phyloP scores from a whole-genome alignment of 1,284 basidiomycete species.

The Agroathelia rolfsii region DNA sequence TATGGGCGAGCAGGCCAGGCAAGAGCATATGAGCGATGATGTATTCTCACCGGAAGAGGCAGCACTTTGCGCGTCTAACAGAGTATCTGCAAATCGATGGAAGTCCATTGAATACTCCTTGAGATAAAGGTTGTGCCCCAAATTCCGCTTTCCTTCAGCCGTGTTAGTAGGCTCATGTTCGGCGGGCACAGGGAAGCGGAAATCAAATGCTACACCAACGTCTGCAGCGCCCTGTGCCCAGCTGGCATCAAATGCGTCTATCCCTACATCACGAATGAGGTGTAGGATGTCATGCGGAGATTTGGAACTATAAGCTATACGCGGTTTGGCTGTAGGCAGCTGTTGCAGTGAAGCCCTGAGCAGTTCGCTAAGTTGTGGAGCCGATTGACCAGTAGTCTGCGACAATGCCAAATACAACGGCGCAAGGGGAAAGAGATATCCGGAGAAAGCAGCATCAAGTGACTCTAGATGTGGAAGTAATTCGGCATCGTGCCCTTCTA shows the following conservation, averaged over 20 bases:
- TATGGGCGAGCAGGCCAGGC: conserved; percentile 54
- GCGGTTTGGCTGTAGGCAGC: conserved; percentile 46
- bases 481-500: conserved; percentile 46
- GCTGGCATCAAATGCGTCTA: conserved; percentile 64
- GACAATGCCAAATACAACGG: conserved; percentile 34
- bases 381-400: conserved; percentile 9
- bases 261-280: conserved; percentile 51
- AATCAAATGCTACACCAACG: conserved; percentile 66
- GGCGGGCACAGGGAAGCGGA: conserved; percentile 51
- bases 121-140: conserved; percentile 70
- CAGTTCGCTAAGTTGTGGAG: conserved; percentile 24
- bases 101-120: conserved; percentile 51
- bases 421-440: conserved; percentile 61
- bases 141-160: conserved; percentile 23
- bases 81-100: conserved; percentile 32
- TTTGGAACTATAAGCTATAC: conserved; percentile 43
- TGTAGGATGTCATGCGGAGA: conserved; percentile 69
- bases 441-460: conserved; percentile 57
- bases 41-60: conserved; percentile 7
- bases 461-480: conserved; percentile 37
- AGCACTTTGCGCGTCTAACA: conserved; percentile 20
- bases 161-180: background rate
- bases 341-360: conserved; percentile 46
- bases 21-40: conserved; percentile 33
- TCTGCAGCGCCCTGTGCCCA: conserved; percentile 62